phyloP scores from a whole-genome alignment of 2,329 filamentous ascomycete genomes.

The Fusarium odoratissimum region DNA sequence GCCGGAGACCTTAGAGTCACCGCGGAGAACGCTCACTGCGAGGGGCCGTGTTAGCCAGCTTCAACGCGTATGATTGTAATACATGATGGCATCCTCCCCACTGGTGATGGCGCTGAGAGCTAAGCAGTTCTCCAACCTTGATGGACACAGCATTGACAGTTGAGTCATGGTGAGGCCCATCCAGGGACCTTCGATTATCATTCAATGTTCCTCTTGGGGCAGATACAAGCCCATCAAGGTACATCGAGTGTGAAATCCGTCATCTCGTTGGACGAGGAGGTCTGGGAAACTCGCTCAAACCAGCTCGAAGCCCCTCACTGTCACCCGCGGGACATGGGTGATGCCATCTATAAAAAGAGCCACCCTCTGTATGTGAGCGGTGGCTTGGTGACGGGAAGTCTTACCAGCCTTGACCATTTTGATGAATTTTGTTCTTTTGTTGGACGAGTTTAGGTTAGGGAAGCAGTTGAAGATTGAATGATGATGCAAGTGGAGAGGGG shows the following conservation, averaged over 20 bases:
- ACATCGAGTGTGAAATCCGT: constrained; percentile 35
- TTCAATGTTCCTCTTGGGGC: constrained; percentile 13
- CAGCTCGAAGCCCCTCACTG: constrained; percentile 55
- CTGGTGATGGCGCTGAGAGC: constrained; percentile 9
- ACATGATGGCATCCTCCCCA: background rate
- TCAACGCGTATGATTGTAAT: background rate
- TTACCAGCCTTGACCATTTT: constrained; percentile 99
- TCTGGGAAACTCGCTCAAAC: constrained; percentile 70
- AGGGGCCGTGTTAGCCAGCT: constrained; percentile 35
- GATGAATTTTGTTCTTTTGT: constrained; percentile 54
- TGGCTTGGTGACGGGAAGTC: constrained; percentile 46
- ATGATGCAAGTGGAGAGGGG: constrained; percentile 43
- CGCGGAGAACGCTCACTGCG: constrained; percentile 93
- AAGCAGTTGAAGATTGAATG: constrained; percentile 36
- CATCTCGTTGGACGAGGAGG: constrained; percentile 50
- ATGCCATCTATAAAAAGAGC: constrained; percentile 44
- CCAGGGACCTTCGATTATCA: constrained; percentile 47
- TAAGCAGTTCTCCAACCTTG: background rate
- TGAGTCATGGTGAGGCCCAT: constrained; percentile 40
- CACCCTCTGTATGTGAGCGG: constrained; percentile 21
- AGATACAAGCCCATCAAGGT: constrained; percentile 59
- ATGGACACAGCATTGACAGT: background rate
- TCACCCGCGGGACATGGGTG: constrained; percentile 24
- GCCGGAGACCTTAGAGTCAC: constrained; percentile 95
- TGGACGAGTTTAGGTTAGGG: constrained; percentile 18